Evolutionary conservation across 2,329 filamentous ascomycete species (phyloP), one percentile per base, ranked within the genome.

Genomic region (Pseudogymnoascus sp.): DNA sequence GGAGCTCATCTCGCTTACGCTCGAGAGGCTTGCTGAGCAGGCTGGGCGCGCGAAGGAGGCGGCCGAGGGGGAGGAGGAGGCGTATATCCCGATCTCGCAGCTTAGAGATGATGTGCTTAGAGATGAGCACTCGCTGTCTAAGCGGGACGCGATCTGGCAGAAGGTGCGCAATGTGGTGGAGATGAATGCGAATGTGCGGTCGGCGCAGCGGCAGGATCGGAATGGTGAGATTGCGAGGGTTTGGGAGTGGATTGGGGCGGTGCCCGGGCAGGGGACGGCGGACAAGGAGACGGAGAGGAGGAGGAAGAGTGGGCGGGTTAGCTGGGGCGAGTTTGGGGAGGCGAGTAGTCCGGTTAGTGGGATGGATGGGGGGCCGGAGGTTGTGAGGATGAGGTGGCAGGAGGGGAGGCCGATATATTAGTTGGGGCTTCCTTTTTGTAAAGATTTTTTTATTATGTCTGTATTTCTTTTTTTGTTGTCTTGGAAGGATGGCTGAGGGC

Each of bases 121-220:
- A 18, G 84, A 88, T 28, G 86, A 96, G 64, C 90, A 97, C 72
- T 87, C 83, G 3, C 80, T 92, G 18, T 79, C 81, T 7, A 84
- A 91, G 67, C 82, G 94, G 37, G 88, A 94, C 70, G 83, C 84
- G 61, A 78, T 99, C 58, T 99, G 95, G 94, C 81, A 85, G 65
- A 84, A 85, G 58, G 94, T 99, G 18, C 83, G 85, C 66, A 83
- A 80, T 59, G 88, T 97, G 59, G 92, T 99, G 0, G 94, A 99
- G 74, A 86, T 87, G 73, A 99, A 99, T 73, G 89, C 90, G 63
- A 99, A 99, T 70, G 88, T 99, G 14, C 83, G 94, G 41, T 90
- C 82, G 0, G 78, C 81, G 75, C 74, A 92, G 81, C 76, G 91
- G 78, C 77, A 88, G 81, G 74, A 87, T 54, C 76, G 79, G 60